Conservation (phyloP, 1,284 basidiomycete genomes). For the Kalmanozyma brasiliensis region DNA sequence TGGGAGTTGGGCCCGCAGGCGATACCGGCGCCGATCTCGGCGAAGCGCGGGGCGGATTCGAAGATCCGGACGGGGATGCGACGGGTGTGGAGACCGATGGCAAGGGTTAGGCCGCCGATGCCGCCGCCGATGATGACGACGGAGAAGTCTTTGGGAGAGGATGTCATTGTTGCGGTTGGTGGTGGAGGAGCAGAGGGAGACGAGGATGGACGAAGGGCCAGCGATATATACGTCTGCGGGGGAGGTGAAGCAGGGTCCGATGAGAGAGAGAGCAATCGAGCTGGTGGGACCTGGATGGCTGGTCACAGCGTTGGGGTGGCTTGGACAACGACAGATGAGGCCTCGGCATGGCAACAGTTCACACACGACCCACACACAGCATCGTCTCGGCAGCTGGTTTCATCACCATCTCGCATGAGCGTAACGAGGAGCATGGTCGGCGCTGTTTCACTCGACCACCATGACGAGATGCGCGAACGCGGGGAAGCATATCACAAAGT, state of each 20-base stretch:
- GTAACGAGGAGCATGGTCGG: too few relatives aligned
- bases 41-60: slow-evolving; percentile 39
- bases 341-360: background rate
- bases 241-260: background rate
- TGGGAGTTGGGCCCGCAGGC: slow-evolving; percentile 32
- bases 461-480: too few relatives aligned
- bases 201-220: background rate
- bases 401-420: too few relatives aligned
- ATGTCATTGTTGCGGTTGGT: background rate
- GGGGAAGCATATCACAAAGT: too few relatives aligned
- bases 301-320: too few relatives aligned
- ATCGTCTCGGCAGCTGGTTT: too few relatives aligned
- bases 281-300: too few relatives aligned
- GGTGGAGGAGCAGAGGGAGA: background rate
- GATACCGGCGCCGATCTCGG: slow-evolving; percentile 51
- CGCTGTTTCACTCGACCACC: too few relatives aligned
- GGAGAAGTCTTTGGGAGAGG: slow-evolving; percentile 34
- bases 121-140: slow-evolving; percentile 51
- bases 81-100: slow-evolving; percentile 32
- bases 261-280: background rate
- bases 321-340: background rate
- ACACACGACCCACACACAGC: too few relatives aligned
- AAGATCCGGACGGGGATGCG: slow-evolving; percentile 41
- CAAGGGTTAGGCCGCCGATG: slow-evolving; percentile 49
- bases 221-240: background rate